Evolutionary conservation across 257 asterid species (phyloP).

Genomic region (Jacaranda copaia): DNA sequence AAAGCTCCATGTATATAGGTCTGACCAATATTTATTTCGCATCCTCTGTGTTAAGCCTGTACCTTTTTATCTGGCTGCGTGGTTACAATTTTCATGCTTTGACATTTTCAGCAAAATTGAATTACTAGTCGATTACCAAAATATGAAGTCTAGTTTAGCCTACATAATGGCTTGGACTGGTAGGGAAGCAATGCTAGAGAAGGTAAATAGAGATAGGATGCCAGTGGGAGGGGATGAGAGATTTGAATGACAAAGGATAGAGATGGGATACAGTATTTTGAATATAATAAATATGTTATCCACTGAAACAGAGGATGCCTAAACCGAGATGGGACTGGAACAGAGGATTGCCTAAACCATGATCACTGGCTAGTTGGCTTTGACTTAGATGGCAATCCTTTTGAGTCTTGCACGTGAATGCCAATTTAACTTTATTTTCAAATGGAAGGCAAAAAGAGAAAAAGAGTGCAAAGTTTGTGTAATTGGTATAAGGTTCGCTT

Average conservation of each 20-base stretch:
- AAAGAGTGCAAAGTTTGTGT: background rate
- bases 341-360: background rate
- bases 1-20: background rate
- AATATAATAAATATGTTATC: no score
- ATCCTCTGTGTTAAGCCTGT: background rate
- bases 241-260: no score
- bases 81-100: background rate
- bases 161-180: no score
- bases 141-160: no score
- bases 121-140: background rate
- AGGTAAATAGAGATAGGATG: no score
- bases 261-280: no score
- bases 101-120: background rate
- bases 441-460: background rate
- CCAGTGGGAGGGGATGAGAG: no score
- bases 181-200: no score
- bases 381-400: background rate
- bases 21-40: background rate
- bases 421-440: background rate
- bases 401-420: background rate
- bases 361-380: background rate
- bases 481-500: background rate
- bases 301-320: background rate
- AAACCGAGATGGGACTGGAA: background rate
- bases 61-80: background rate